phyloP scores from a whole-genome alignment of 495 filamentous ascomycete genomes.

The Penicillium pulvis region DNA sequence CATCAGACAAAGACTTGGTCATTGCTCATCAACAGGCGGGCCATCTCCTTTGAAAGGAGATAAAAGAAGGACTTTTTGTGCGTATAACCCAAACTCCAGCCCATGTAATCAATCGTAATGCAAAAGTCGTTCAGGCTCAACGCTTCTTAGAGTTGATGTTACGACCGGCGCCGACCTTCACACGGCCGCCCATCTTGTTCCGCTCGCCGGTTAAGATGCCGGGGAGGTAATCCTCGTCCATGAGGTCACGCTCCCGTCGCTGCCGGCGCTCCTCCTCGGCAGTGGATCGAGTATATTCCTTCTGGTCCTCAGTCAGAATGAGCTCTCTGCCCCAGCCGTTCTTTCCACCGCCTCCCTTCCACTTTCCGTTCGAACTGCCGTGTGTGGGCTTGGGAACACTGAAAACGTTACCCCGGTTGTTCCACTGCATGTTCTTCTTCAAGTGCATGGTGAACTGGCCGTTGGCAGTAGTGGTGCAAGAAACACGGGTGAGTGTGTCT shows the following conservation, averaged over 20 bases:
- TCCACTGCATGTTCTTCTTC: conserved; percentile 96
- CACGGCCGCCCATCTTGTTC: conserved; percentile 60
- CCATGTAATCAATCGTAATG: conserved; percentile 28
- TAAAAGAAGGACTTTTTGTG: conserved; percentile 30
- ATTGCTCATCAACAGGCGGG: conserved; percentile 21
- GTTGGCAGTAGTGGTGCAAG: conserved; percentile 75
- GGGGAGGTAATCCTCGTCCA: conserved; percentile 94
- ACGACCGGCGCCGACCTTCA: conserved; percentile 81
- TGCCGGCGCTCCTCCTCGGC: conserved; percentile 63
- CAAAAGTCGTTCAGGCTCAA: conserved; percentile 31
- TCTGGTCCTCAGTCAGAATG: conserved; percentile 93
- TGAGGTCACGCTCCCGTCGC: conserved; percentile 69
- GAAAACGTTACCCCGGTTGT: conserved; percentile 85
- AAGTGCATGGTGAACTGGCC: conserved; percentile 87
- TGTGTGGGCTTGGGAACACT: conserved; percentile 89
- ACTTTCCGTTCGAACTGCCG: conserved; percentile 77
- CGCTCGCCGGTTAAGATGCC: conserved; percentile 81
- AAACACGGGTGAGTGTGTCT: conserved; percentile 79
- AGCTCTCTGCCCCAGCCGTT: conserved; percentile 80
- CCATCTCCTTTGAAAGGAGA: conserved; percentile 12
- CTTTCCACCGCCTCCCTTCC: conserved; percentile 75
- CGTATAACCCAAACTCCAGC: conserved; percentile 36
- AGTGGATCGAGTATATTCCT: conserved; percentile 75
- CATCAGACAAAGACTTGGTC: conserved; percentile 3
- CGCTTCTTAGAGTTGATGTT: conserved; percentile 84